phyloP scores from a whole-genome alignment of 75 land plant genomes.

The Selaginella moellendorffii region DNA sequence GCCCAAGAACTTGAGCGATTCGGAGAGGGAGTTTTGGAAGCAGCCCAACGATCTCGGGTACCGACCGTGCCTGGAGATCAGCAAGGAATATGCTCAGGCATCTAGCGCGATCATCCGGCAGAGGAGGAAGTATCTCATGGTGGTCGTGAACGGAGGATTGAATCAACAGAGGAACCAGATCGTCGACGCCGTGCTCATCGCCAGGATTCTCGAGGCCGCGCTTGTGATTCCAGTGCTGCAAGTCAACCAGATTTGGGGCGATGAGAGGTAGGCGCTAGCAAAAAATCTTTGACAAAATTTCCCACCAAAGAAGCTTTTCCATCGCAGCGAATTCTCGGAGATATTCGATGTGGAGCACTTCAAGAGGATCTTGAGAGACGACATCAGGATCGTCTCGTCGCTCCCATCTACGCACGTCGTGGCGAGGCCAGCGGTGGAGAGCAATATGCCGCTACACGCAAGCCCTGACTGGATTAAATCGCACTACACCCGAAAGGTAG shows the following conservation, averaged over 20 bases:
- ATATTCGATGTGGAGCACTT: constrained; percentile 6
- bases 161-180: constrained; percentile 10
- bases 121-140: not conserved
- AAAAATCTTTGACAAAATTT: too few species aligned
- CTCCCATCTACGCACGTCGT: constrained; percentile 1
- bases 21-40: not conserved
- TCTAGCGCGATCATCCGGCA: not conserved
- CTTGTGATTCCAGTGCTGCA: not conserved
- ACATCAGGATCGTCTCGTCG: not conserved
- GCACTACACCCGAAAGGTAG: not conserved
- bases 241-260: constrained; percentile 7
- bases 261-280: constrained; percentile 3
- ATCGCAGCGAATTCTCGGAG: constrained; percentile 10
- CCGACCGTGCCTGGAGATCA: not conserved
- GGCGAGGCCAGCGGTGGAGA: constrained; percentile 7
- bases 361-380: constrained; percentile 1
- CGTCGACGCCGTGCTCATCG: not conserved
- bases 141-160: constrained; percentile 2
- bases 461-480: not conserved
- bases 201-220: constrained; percentile 2
- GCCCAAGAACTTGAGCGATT: not conserved
- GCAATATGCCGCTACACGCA: not conserved
- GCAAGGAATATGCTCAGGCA: not conserved
- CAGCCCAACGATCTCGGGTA: not conserved
- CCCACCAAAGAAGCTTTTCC: too few species aligned